A percentile compares a stretch with the other conserved stretches of the same genome.
Evolutionary conservation across 2,329 filamentous ascomycete species (phyloP).

Genomic region (Pseudogymnoascus pannorum): DNA sequence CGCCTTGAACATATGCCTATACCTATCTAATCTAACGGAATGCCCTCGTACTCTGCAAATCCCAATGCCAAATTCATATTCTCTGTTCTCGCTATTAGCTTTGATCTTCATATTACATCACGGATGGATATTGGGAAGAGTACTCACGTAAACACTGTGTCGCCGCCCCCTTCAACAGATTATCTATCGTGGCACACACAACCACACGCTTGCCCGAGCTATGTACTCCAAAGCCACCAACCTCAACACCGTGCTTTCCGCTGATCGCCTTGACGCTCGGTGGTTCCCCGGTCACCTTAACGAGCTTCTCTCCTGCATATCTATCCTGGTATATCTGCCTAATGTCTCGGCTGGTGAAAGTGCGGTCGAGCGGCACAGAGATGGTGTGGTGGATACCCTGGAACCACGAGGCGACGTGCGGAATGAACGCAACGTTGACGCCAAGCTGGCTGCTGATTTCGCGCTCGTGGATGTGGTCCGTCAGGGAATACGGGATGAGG

Average conservation of each 20-base stretch:
- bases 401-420: conserved; percentile 96
- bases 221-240: conserved; percentile 93
- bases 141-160: conserved; percentile 85
- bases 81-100: conserved; percentile 41
- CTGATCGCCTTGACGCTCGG: conserved; percentile 80
- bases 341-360: conserved; percentile 86
- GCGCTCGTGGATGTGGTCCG: conserved; percentile 89
- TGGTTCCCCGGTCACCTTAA: conserved; percentile 84
- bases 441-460: conserved; percentile 80
- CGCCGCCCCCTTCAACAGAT: conserved; percentile 84
- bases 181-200: conserved; percentile 91
- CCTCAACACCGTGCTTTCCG: conserved; percentile 81
- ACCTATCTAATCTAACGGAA: conserved; percentile 44
- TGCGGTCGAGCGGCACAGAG: conserved; percentile 76
- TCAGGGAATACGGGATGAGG: conserved; percentile 83
- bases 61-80: conserved; percentile 93
- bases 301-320: conserved; percentile 90
- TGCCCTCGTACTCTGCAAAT: conserved; percentile 82
- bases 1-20: neutral
- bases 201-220: conserved; percentile 84
- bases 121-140: conserved; percentile 11
- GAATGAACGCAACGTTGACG: conserved; percentile 71
- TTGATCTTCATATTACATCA: conserved; percentile 9
- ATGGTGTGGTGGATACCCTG: conserved; percentile 91
- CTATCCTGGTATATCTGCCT: conserved; percentile 92